Conservation (phyloP, 768 basidiomycete genomes). For the Phlegmacium glaucopus region DNA sequence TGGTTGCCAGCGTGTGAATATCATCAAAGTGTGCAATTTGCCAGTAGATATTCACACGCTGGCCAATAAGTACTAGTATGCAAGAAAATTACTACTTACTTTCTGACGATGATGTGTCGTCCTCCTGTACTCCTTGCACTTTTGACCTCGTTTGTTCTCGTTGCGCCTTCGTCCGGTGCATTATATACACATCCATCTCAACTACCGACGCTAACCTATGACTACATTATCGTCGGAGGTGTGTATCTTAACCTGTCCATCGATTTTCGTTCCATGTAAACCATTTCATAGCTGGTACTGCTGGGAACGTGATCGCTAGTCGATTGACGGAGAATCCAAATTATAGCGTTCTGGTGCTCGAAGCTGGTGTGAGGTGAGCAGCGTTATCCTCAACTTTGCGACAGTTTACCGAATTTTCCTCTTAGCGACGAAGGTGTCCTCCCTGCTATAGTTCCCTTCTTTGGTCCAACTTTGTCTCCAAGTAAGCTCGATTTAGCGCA, state of each 20-base stretch:
- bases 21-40: no score
- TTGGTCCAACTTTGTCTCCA: constrained; percentile 8
- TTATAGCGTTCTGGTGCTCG: constrained; percentile 48
- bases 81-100: no score
- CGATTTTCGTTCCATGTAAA: background rate
- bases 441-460: constrained; percentile 12
- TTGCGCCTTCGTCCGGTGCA: no score
- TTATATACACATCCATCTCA: background rate
- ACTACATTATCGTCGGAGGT: background rate
- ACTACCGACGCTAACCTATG: background rate
- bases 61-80: no score
- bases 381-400: background rate
- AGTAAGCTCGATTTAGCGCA: background rate
- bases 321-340: constrained; percentile 48
- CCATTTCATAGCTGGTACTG: constrained; percentile 36
- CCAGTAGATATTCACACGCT: no score
- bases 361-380: constrained; percentile 50
- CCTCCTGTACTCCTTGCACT: no score
- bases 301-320: constrained; percentile 51
- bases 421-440: constrained; percentile 13
- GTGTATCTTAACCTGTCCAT: background rate
- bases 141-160: no score
- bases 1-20: no score
- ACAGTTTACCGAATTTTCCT: background rate
- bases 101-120: no score